Evolutionary conservation across 2,329 filamentous ascomycete species (phyloP).

Genomic region (Orbilia ellipsospora): DNA sequence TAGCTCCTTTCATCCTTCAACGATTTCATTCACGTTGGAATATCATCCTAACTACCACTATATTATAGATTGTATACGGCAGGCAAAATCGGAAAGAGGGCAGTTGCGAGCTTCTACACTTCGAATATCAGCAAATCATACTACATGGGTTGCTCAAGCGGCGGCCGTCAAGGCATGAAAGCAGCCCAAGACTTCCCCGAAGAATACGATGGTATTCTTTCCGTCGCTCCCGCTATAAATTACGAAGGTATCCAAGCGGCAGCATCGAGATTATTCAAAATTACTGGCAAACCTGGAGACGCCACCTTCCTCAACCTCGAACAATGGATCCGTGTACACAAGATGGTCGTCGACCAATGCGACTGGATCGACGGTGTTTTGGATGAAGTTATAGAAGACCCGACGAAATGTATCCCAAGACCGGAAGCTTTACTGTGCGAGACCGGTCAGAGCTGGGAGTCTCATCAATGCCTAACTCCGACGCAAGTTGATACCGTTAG

Average conservation of each 20-base stretch:
- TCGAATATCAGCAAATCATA: conserved; percentile 62
- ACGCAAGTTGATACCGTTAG: conserved; percentile 60
- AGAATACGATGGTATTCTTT: conserved; percentile 67
- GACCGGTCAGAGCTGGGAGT: conserved; percentile 24
- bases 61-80: conserved; percentile 13
- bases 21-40: neutral
- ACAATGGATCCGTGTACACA: conserved; percentile 61
- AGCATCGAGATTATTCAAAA: conserved; percentile 56
- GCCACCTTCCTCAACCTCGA: conserved; percentile 57
- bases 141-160: conserved; percentile 66
- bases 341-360: conserved; percentile 65
- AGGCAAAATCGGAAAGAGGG: conserved; percentile 27
- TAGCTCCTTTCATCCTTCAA: neutral
- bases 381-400: conserved; percentile 65
- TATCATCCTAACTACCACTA: neutral
- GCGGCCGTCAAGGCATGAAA: conserved; percentile 66
- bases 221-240: conserved; percentile 64
- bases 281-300: conserved; percentile 57
- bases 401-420: conserved; percentile 61
- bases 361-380: conserved; percentile 66
- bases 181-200: conserved; percentile 64
- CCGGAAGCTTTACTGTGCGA: conserved; percentile 61
- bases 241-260: conserved; percentile 62
- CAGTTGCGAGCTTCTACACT: conserved; percentile 32
- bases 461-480: conserved; percentile 59